Evolutionary conservation across 768 basidiomycete species (phyloP).

Genomic region (Mycena capillaripes): DNA sequence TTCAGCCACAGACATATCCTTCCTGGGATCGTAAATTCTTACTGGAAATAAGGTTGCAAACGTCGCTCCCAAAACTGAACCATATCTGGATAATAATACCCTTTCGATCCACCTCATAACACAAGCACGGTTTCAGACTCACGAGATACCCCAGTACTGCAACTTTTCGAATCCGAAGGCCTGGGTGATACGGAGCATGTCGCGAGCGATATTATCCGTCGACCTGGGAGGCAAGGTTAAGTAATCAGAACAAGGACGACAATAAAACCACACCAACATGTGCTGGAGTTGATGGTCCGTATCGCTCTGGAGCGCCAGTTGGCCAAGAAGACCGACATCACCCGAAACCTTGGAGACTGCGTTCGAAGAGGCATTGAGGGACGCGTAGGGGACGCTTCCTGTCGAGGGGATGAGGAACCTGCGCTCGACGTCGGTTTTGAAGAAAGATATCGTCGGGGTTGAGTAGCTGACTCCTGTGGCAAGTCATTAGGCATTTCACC

Average conservation of each 20-base stretch:
- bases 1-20: neutral
- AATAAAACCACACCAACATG: no score
- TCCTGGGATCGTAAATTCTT: conserved; percentile 14
- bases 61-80: conserved; percentile 44
- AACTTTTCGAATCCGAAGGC: conserved; percentile 50
- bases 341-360: neutral
- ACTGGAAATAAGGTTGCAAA: conserved; percentile 54
- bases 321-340: neutral
- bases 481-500: no score
- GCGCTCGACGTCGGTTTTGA: neutral
- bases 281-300: neutral
- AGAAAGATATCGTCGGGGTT: neutral
- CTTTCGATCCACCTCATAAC: neutral
- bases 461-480: neutral
- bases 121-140: neutral
- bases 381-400: neutral
- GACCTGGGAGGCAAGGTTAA: no score
- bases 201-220: conserved; percentile 55
- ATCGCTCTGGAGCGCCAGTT: neutral
- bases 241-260: no score
- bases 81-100: conserved; percentile 39
- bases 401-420: neutral
- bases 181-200: conserved; percentile 53
- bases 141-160: conserved; percentile 48
- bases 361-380: neutral